phyloP scores from a whole-genome alignment of 371 early-diverging fungal genomes.

The Blakeslea trispora region DNA sequence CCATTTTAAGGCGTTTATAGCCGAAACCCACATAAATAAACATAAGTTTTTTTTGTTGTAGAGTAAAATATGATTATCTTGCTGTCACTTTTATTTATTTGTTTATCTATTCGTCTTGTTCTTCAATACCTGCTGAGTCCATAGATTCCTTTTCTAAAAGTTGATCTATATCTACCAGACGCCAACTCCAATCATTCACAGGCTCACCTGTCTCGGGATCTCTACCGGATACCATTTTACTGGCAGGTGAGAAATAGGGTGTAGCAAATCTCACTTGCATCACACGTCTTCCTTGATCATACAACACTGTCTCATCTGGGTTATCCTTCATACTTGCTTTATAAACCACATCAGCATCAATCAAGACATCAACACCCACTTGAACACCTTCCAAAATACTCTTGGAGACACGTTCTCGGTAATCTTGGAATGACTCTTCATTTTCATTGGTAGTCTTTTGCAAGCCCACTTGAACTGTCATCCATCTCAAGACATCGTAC shows the following conservation, averaged over 20 bases:
- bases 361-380: conserved; percentile 53
- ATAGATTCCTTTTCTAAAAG: conserved; percentile 55
- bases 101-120: too few species aligned
- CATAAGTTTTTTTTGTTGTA: not conserved
- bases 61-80: not conserved
- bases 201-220: conserved; percentile 54
- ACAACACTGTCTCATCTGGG: conserved; percentile 28
- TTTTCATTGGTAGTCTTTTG: conserved; percentile 19
- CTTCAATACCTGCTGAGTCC: conserved; percentile 18
- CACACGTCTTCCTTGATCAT: conserved; percentile 54
- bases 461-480: conserved; percentile 41
- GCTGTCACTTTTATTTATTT: not conserved
- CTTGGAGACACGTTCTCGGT: conserved; percentile 42
- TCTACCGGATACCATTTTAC: conserved; percentile 51
- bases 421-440: conserved; percentile 50
- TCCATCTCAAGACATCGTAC: conserved; percentile 42
- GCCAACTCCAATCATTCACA: conserved; percentile 60
- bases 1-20: not conserved
- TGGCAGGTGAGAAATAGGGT: conserved; percentile 59
- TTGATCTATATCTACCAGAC: conserved; percentile 60
- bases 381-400: conserved; percentile 58
- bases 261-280: conserved; percentile 58
- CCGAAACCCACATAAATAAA: too few species aligned
- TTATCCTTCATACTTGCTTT: conserved; percentile 22
- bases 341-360: conserved; percentile 59